Base-by-base conservation (phyloP, 768 basidiomycete genomes). In the Tubosaeta sp. region DNA sequence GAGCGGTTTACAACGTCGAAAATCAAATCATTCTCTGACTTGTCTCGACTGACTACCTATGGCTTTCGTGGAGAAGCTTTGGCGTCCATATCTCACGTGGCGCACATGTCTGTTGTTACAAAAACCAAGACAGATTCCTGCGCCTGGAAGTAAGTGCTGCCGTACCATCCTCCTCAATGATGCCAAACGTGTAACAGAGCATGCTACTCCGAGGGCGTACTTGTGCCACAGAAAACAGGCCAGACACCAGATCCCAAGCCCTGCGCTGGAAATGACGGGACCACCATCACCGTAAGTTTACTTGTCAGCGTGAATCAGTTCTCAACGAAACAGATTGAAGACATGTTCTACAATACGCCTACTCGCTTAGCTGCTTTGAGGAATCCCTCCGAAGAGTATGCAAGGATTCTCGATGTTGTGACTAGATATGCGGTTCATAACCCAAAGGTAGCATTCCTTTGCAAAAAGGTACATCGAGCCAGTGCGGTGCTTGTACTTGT, bases 21-120 rank as follows among this genome's bases (percentile, higher is more conserved):
- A 63, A 71, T 99, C 5, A 79, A 83, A 1, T 80, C 81, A 0
- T 99, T 92, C 61, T 84, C 88, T 4, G 96, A 99, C 63, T 68
- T 99, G 48, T 82, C 84, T 30, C 76, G 74, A n/a, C 76, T 99
- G 31, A 76, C 80, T 2, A 98, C 95, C 0, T 98, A 97, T 67
- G 96, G 96, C 1, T 99, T 99, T 69, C 81, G 96, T 46, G 95
- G 96, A 25, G 96, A 99, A 71, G 96, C 96, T 0, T 72, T 99
- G 43, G 96, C 95, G 3, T 94, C 92, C 12, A 91, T 99, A 52
- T 94, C 92, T 5, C 93, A 96, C 69, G 91, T 95, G 35, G 85
- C 94, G 1, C 89, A 88, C 65, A 74, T 99, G 49, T 82, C 83
- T 16, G 87, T 98, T 10, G 71, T 89, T n/a, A 96, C 93, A 6